These are phyloP conservation scores for Aspergillus novoparasiticus DNA, from an alignment of 2,329 filamentous ascomycete genomes.

Conservation along the genomic window DNA sequence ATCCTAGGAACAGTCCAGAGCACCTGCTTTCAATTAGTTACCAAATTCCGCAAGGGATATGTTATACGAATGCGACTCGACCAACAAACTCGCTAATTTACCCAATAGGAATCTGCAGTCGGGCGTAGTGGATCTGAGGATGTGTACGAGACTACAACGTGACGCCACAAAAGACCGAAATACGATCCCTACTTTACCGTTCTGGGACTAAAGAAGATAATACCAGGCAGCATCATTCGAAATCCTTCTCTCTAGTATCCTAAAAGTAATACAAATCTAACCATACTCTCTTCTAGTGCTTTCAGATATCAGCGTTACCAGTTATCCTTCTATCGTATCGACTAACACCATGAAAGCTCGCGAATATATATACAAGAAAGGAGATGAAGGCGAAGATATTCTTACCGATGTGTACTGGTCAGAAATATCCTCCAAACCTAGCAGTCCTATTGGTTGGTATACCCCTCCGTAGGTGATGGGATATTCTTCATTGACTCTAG, in stretches of 20 bases:
- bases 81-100: not conserved
- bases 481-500: not conserved
- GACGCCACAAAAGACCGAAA: not conserved
- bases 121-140: not conserved
- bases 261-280: not conserved
- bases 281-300: not conserved
- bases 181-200: not conserved
- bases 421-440: too few relatives aligned
- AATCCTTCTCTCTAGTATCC: not conserved
- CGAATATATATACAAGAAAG: not conserved
- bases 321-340: not conserved
- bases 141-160: not conserved
- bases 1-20: not conserved
- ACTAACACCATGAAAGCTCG: not conserved
- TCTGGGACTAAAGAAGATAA: not conserved
- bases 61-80: not conserved
- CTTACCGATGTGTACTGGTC: not conserved
- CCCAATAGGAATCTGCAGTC: not conserved
- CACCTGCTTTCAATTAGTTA: not conserved
- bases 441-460: not conserved
- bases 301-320: not conserved
- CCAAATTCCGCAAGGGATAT: not conserved
- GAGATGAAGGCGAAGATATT: not conserved
- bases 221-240: not conserved
- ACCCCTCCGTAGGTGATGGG: too few relatives aligned